These are phyloP conservation scores for Sanghuangporus baumii DNA, from an alignment of 1,284 basidiomycete species.

Conservation along the genomic window DNA sequence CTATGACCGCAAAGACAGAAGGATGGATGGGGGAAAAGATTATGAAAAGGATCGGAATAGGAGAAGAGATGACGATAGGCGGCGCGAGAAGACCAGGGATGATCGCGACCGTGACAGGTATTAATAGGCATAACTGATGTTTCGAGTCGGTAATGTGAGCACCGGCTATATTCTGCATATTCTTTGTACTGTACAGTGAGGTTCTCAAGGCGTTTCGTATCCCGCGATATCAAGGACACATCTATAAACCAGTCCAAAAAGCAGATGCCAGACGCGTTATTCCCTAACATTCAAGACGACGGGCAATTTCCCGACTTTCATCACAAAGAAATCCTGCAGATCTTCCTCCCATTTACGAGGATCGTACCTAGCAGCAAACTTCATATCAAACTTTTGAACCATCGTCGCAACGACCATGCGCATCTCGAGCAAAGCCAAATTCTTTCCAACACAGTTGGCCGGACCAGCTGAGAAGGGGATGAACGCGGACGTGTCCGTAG, in stretches of 20 bases:
- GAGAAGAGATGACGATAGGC: neutral
- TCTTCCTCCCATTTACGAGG: slow-evolving; percentile 25
- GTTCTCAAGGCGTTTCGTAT: neutral
- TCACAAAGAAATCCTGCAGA: slow-evolving; percentile 27
- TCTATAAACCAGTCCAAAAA: neutral
- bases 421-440: slow-evolving; percentile 29
- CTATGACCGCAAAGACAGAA: neutral
- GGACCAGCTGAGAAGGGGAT: slow-evolving; percentile 31
- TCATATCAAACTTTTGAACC: slow-evolving; percentile 28
- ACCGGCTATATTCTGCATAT: neutral
- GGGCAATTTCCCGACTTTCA: slow-evolving; percentile 26
- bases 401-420: slow-evolving; percentile 25
- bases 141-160: neutral
- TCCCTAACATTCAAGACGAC: slow-evolving; percentile 15
- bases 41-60: slow-evolving; percentile 1
- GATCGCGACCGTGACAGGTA: slow-evolving; percentile 3
- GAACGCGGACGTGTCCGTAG: slow-evolving; percentile 33
- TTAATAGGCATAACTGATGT: neutral
- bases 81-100: neutral
- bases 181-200: neutral
- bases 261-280: neutral
- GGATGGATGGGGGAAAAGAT: neutral
- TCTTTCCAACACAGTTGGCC: slow-evolving; percentile 31
- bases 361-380: slow-evolving; percentile 25
- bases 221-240: neutral